Conservation (phyloP, 176 grass and related monocot genomes). For the Canna indica region DNA sequence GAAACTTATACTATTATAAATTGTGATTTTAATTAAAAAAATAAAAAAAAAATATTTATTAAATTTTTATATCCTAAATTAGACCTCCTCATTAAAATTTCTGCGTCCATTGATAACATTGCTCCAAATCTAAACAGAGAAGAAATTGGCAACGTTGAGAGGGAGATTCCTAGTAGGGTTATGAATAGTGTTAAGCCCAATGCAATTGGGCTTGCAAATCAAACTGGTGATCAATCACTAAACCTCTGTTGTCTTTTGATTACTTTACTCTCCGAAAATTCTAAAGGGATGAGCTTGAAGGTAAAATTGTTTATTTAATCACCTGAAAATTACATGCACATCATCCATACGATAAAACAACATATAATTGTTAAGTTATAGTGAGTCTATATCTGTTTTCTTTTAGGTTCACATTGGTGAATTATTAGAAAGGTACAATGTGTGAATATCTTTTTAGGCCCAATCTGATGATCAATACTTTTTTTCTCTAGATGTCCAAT, state of each 20-base stretch:
- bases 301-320: constrained; percentile 21
- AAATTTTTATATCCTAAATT: too few species aligned
- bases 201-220: constrained; percentile 27
- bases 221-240: constrained; percentile 39
- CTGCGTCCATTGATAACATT: constrained; percentile 39
- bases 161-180: constrained; percentile 35
- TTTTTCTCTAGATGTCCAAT: not conserved
- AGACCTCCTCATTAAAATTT: too few species aligned
- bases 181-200: constrained; percentile 34
- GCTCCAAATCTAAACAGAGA: constrained; percentile 55
- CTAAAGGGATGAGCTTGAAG: constrained; percentile 87
- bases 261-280: constrained; percentile 59
- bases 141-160: constrained; percentile 44
- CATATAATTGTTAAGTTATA: not conserved
- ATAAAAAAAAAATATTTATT: too few species aligned
- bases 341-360: not conserved
- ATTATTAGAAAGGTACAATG: too few species aligned
- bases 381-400: not conserved
- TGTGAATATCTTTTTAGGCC: too few species aligned
- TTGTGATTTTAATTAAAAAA: too few species aligned
- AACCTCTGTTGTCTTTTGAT: constrained; percentile 55
- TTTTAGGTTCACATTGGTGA: too few species aligned
- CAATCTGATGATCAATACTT: not conserved
- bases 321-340: not conserved
- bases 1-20: too few species aligned